phyloP scores from a whole-genome alignment of 108 stramenopile species.

The Discostella pseudostelligera region DNA sequence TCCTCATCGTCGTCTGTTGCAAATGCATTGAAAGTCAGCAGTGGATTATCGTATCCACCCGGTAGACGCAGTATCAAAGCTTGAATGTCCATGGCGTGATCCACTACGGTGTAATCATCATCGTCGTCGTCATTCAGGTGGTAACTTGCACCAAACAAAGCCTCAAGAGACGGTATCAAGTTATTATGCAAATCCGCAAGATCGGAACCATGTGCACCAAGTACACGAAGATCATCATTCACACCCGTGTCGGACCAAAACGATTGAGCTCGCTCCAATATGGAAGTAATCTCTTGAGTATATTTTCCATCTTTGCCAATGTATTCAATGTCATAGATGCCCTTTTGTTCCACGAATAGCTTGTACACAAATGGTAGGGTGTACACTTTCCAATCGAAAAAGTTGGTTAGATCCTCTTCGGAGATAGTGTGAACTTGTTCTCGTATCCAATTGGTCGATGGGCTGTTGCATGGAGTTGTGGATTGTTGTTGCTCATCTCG shows the following conservation, averaged over 20 bases:
- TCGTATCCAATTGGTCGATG: slow-evolving; percentile 28
- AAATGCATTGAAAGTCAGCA: slow-evolving; percentile 48
- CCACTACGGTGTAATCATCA: slow-evolving; percentile 18
- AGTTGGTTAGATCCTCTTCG: slow-evolving; percentile 25
- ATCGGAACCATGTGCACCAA: slow-evolving; percentile 34
- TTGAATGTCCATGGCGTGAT: slow-evolving; percentile 44
- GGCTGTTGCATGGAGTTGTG: slow-evolving; percentile 20
- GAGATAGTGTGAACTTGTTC: slow-evolving; percentile 9
- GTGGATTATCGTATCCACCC: slow-evolving; percentile 33
- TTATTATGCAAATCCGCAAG: slow-evolving; percentile 37
- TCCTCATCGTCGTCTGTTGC: slow-evolving; percentile 37
- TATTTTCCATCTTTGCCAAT: slow-evolving; percentile 42
- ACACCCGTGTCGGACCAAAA: slow-evolving; percentile 38
- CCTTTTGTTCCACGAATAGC: slow-evolving; percentile 15
- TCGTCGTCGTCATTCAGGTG: slow-evolving; percentile 10
- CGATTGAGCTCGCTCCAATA: slow-evolving; percentile 24
- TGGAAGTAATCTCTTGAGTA: slow-evolving; percentile 24
- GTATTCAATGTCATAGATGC: slow-evolving; percentile 23
- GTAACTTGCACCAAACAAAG: slow-evolving; percentile 22
- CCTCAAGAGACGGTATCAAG: slow-evolving; percentile 35
- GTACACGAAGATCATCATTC: slow-evolving; percentile 19
- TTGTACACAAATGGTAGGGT: slow-evolving; percentile 38
- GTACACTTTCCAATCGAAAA: slow-evolving; percentile 31
- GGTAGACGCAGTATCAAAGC: slow-evolving; percentile 31
- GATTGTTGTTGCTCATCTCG: slow-evolving; percentile 11